Evolutionary conservation across 2,329 filamentous ascomycete species (phyloP), one percentile per base, ranked within the genome.

Genomic region (Talaromyces rugulosus): DNA sequence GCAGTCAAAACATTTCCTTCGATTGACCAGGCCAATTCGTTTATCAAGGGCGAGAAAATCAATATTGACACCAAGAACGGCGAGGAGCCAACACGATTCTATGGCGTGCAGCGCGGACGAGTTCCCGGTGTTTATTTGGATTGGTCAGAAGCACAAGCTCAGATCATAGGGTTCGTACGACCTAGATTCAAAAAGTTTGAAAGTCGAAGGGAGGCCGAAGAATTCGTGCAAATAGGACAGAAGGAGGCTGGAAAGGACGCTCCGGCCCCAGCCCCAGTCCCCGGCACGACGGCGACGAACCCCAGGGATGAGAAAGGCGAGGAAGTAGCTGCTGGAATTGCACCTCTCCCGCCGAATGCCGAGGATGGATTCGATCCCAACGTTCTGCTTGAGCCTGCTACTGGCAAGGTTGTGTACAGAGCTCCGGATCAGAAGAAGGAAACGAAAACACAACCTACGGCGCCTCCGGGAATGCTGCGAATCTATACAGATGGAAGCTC

Each of bases 1-100:
- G 56, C 64, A 95, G 91, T 90, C 80, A 94, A 95, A 78, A 91
- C 89, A 1, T 97, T 96, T 72, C 78, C 82, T 9, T 86, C 84
- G 0, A 80, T 83, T 62, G 83, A 87, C 65, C 92, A 96, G 63
- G 94, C 94, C n/a, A 84, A 90, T 69, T 86, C 85, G 1, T 97
- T 91, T 72, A 81, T 91, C 30, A 85, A 83, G 1, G 90, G 90
- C 54, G 83, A 82, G 66, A 82, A 83, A 61, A 74, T 74, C 28
- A 31, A n/a, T 23, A 16, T 12, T 31, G 12, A n/a, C 27, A 2
- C 14, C 5, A 23, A 31, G 50, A 65, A 68, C 28, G 62, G 51
- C 68, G 18, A 27, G 52, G 73, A 74, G 51, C 77, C 77, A 36
- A 75, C 78, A 23, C 83, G 84, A 67, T 88, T 80, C 70, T 89